Evolutionary conservation across 164 flowering plant genomes (phyloP).

Genomic region (Annona cherimola): DNA sequence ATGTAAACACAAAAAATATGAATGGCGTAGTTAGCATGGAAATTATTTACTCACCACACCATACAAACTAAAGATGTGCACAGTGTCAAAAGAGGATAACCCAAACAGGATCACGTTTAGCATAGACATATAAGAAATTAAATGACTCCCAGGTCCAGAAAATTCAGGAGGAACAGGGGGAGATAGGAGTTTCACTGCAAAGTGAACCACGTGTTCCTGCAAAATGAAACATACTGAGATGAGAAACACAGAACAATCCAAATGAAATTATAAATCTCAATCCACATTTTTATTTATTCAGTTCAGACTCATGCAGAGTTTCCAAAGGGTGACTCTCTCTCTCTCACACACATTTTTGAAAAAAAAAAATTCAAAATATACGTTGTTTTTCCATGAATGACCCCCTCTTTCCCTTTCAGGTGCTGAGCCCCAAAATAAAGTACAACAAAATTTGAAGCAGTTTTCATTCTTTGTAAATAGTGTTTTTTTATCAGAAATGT

Average conservation of each 20-base stretch:
- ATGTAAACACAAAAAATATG: not conserved
- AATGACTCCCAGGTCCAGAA: conserved; percentile 56
- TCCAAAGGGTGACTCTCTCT: too few species aligned
- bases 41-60: conserved; percentile 63
- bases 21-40: not conserved
- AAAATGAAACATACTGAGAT: conserved; percentile 2
- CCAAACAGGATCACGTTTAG: conserved; percentile 63
- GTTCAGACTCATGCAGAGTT: too few species aligned
- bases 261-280: not conserved
- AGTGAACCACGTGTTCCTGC: conserved; percentile 76
- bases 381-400: too few species aligned
- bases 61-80: conserved; percentile 79
- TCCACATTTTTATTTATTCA: not conserved
- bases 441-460: too few species aligned
- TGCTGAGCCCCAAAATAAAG: too few species aligned
- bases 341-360: too few species aligned
- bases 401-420: too few species aligned
- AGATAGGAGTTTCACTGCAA: conserved; percentile 65
- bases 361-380: too few species aligned
- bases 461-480: too few species aligned
- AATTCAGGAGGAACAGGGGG: conserved; percentile 66
- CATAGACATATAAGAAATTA: conserved; percentile 57
- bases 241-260: not conserved
- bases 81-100: conserved; percentile 57
- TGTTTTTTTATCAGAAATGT: too few species aligned